Conservation (phyloP, 2,329 filamentous ascomycete species). For the Pseudogymnoascus sp. region DNA sequence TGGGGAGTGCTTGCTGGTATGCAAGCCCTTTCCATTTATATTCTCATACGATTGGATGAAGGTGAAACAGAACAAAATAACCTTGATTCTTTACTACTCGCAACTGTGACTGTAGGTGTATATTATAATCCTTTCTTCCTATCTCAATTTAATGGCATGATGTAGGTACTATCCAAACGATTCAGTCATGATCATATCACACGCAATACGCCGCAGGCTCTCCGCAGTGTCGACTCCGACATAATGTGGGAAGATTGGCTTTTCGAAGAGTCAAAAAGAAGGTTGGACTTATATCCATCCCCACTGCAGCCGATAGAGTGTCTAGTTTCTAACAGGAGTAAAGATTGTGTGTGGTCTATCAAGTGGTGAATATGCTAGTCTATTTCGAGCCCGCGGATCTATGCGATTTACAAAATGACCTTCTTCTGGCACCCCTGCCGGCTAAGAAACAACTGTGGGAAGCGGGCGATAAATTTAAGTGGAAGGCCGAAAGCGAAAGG, state of each 20-base stretch:
- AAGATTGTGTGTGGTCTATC: constrained; percentile 34
- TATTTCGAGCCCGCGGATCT: constrained; percentile 34
- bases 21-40: constrained; percentile 38
- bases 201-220: constrained; percentile 15
- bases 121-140: background rate
- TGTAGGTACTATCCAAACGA: constrained; percentile 15
- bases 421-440: constrained; percentile 36
- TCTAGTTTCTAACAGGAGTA: constrained; percentile 13
- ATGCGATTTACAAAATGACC: constrained; percentile 29
- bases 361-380: constrained; percentile 35
- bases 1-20: constrained; percentile 35
- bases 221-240: constrained; percentile 19
- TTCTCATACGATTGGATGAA: constrained; percentile 35
- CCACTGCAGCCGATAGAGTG: background rate
- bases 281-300: constrained; percentile 21
- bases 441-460: constrained; percentile 38
- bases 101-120: constrained; percentile 29
- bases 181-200: constrained; percentile 12
- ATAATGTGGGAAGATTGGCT: constrained; percentile 34
- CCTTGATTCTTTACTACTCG: constrained; percentile 31
- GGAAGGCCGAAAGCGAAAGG: constrained; percentile 28
- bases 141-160: constrained; percentile 10
- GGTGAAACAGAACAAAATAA: constrained; percentile 37
- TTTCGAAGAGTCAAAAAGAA: constrained; percentile 33
- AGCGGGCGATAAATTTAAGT: constrained; percentile 28